Percentiles rank a stretch among this genome's conserved stretches.
phyloP scores from a whole-genome alignment of 768 basidiomycete species.

The Kwoniella bestiolae region DNA sequence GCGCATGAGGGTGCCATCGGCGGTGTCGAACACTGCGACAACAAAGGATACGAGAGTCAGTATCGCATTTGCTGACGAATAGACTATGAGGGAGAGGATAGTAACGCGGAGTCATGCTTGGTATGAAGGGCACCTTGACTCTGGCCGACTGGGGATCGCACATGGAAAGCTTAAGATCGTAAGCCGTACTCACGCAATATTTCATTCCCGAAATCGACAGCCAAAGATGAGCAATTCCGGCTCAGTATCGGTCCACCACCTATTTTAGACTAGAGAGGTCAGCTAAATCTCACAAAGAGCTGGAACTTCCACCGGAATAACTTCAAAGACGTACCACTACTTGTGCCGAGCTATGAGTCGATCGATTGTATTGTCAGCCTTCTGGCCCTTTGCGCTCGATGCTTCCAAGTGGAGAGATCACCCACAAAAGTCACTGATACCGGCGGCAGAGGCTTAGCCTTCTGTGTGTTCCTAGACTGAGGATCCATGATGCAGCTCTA shows the following conservation, averaged over 20 bases:
- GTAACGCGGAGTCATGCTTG: no score
- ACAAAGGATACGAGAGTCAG: no score
- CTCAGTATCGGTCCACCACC: constrained; percentile 54
- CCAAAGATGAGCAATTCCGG: constrained; percentile 53
- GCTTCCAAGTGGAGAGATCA: background rate
- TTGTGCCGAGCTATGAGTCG: constrained; percentile 46
- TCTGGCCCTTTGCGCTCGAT: background rate
- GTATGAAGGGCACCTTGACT: no score
- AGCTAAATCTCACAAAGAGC: constrained; percentile 2
- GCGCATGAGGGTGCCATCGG: constrained; percentile 51
- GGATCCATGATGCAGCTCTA: background rate
- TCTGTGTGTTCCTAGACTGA: background rate
- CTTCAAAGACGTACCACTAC: constrained; percentile 36
- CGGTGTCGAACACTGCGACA: constrained; percentile 57
- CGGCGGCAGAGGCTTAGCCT: constrained; percentile 34
- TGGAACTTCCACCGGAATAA: background rate
- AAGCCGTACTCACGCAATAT: constrained; percentile 51
- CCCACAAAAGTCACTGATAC: constrained; percentile 52
- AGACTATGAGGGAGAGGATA: no score
- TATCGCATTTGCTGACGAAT: no score
- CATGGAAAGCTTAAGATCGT: background rate
- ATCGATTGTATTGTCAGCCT: background rate
- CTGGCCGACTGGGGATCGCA: background rate
- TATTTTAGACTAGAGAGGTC: constrained; percentile 12
- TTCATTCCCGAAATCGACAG: constrained; percentile 51